Evolutionary conservation across 2,329 filamentous ascomycete genomes (phyloP).

Genomic region (Colletotrichum destructivum): DNA sequence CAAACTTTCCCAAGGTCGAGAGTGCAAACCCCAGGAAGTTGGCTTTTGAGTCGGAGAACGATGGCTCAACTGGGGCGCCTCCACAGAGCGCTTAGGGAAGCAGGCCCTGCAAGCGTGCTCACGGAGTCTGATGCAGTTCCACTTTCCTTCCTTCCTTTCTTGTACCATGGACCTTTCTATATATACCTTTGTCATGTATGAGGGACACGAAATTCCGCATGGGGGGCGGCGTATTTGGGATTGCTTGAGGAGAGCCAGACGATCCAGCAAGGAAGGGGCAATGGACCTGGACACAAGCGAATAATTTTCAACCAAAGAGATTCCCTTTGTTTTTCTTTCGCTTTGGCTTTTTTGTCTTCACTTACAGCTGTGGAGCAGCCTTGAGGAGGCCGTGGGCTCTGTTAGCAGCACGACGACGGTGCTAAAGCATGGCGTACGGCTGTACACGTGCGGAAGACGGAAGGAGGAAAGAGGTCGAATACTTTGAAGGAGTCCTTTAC

Average conservation of each 20-base stretch:
- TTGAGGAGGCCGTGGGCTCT: conserved; percentile 4
- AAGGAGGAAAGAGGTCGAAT: not conserved
- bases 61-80: conserved; percentile 44
- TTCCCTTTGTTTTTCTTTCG: conserved; percentile 35
- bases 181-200: conserved; percentile 44
- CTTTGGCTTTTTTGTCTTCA: not conserved
- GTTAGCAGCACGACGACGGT: conserved; percentile 1
- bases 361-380: not conserved
- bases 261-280: conserved; percentile 25
- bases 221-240: conserved; percentile 42
- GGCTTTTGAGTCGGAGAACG: conserved; percentile 48
- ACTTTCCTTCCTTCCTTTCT: conserved; percentile 40
- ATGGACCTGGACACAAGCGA: conserved; percentile 38
- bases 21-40: conserved; percentile 47
- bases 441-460: conserved; percentile 21
- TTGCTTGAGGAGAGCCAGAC: conserved; percentile 32
- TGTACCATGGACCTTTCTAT: conserved; percentile 41
- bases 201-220: conserved; percentile 43
- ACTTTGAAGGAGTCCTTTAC: conserved; percentile 31
- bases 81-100: conserved; percentile 51
- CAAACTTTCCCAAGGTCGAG: conserved; percentile 49
- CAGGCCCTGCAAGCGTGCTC: not conserved
- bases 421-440: not conserved
- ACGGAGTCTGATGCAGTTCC: conserved; percentile 13
- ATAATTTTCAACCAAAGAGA: conserved; percentile 40